Evolutionary conservation across 139 green algal species (phyloP).

Genomic region (Desmodesmus armatus): DNA sequence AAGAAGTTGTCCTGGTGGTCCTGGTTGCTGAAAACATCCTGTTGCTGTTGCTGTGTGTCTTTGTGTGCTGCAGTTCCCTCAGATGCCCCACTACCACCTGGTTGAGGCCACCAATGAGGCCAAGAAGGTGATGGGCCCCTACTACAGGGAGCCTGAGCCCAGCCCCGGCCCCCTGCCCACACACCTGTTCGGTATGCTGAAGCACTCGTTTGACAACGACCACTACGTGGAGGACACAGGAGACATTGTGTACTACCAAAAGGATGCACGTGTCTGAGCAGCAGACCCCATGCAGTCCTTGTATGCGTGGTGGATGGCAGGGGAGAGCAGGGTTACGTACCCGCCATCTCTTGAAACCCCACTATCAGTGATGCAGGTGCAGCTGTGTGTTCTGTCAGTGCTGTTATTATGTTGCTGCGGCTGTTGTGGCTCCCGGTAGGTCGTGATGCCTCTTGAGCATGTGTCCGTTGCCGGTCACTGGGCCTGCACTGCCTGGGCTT

Average conservation of each 20-base stretch:
- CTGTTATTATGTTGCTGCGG: no score
- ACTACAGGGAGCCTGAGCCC: conserved; percentile 88
- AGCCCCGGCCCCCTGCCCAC: conserved; percentile 76
- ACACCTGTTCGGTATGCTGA: conserved; percentile 85
- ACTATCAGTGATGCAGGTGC: not conserved
- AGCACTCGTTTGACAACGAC: conserved; percentile 85
- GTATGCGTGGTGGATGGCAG: no score
- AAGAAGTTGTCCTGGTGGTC: not conserved
- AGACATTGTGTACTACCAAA: conserved; percentile 83
- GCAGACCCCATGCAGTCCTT: not conserved
- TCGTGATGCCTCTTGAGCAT: no score
- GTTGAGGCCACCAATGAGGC: conserved; percentile 88
- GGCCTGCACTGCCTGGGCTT: no score
- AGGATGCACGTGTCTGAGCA: conserved; percentile 22
- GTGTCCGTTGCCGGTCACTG: no score
- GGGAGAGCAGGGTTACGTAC: no score
- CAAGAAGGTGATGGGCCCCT: conserved; percentile 76
- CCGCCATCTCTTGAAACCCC: no score
- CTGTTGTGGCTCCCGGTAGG: no score
- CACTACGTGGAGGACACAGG: conserved; percentile 88
- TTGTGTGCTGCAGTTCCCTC: conserved; percentile 44
- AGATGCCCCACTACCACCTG: conserved; percentile 98
- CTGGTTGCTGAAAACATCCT: not conserved
- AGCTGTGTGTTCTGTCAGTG: not conserved
- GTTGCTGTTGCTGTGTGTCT: no score